A percentile compares a stretch with the other conserved stretches of the same genome.
Evolutionary conservation across 441 rosid species (phyloP).

Genomic region (Adansonia grandidieri): DNA sequence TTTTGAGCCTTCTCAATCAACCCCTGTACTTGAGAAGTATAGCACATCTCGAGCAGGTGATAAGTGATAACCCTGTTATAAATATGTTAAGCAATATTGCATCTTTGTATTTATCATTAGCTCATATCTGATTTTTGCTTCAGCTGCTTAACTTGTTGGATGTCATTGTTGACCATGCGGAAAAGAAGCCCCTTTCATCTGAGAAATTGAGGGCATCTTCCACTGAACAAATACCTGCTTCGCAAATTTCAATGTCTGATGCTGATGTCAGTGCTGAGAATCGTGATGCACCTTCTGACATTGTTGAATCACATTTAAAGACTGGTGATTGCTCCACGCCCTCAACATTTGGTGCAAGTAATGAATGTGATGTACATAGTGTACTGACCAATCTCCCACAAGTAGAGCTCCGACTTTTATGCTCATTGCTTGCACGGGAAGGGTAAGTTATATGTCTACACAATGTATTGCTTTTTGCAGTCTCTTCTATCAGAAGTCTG

Average conservation of each 20-base stretch:
- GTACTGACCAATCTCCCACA: constrained; percentile 79
- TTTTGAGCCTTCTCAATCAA: constrained; percentile 89
- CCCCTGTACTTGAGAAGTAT: constrained; percentile 93
- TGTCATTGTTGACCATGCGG: constrained; percentile 81
- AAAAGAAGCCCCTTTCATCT: constrained; percentile 60
- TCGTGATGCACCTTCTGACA: constrained; percentile 44
- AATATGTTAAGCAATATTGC: background rate
- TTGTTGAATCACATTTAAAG: constrained; percentile 47
- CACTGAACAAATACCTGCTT: constrained; percentile 48
- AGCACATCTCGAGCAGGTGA: constrained; percentile 98
- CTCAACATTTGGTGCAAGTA: constrained; percentile 48
- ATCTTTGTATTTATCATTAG: constrained; percentile 17
- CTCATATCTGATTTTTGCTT: constrained; percentile 32
- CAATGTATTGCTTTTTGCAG: background rate
- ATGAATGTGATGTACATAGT: constrained; percentile 61
- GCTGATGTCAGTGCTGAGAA: constrained; percentile 47
- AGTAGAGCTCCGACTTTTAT: constrained; percentile 81
- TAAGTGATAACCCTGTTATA: constrained; percentile 36
- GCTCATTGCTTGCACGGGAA: constrained; percentile 96
- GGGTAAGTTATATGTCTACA: constrained; percentile 57
- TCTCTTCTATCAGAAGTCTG: background rate
- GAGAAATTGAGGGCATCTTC: constrained; percentile 56
- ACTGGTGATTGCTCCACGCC: constrained; percentile 48
- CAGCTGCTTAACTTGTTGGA: constrained; percentile 94
- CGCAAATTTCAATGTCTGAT: constrained; percentile 48